Conservation (phyloP, 257 asterid species). For the Plantago ovata region DNA sequence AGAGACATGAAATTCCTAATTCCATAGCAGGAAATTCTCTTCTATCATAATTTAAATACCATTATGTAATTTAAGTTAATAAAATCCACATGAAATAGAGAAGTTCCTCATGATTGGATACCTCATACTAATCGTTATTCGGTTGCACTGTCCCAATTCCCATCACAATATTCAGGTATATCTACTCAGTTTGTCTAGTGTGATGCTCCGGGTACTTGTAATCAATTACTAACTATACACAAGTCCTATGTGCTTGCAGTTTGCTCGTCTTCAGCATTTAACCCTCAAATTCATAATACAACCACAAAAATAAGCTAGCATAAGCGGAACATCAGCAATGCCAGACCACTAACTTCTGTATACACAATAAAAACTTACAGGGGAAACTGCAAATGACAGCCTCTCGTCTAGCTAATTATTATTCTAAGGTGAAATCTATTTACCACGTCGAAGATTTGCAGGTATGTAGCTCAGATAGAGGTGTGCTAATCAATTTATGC, state of each 20-base stretch:
- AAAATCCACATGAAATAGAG: neutral
- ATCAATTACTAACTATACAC: neutral
- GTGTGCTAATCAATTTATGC: no score
- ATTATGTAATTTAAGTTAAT: neutral
- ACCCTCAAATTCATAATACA: neutral
- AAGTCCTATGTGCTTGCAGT: neutral
- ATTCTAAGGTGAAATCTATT: no score
- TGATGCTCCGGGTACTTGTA: neutral
- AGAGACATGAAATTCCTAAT: neutral
- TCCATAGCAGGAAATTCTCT: neutral
- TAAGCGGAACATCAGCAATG: neutral
- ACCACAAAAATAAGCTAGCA: neutral
- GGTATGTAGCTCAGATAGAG: no score
- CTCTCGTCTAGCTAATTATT: no score
- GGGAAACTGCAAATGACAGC: no score
- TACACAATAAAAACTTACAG: neutral
- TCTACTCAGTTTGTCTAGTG: neutral
- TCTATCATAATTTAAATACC: neutral
- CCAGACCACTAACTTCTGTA: neutral
- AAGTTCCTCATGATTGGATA: neutral
- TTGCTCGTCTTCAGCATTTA: constrained; percentile 6
- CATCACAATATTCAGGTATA: neutral
- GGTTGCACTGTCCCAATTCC: neutral
- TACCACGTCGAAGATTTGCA: no score
- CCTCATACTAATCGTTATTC: neutral